Evolutionary conservation across 2,329 filamentous ascomycete genomes (phyloP).

Genomic region (Penicillium sp.): DNA sequence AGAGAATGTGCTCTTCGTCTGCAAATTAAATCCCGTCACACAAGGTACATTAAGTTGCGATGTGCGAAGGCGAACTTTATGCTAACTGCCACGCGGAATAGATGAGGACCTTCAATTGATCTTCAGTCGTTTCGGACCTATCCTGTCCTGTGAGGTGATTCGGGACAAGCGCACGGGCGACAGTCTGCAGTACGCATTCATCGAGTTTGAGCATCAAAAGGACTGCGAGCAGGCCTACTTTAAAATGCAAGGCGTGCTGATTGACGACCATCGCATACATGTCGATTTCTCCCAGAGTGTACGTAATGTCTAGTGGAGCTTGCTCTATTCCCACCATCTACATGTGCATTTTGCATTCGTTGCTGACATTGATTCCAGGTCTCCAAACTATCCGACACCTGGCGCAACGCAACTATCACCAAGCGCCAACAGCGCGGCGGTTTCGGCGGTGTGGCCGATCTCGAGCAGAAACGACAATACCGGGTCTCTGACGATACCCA

Average conservation of each 20-base stretch:
- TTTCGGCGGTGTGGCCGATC: constrained; percentile 83
- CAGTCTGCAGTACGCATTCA: constrained; percentile 95
- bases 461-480: constrained; percentile 92
- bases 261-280: constrained; percentile 96
- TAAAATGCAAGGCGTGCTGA: constrained; percentile 97
- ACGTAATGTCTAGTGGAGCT: constrained; percentile 36
- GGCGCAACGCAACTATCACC: constrained; percentile 81
- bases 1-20: constrained; percentile 96
- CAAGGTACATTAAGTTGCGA: constrained; percentile 51
- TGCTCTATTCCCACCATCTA: not conserved
- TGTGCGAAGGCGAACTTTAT: not conserved
- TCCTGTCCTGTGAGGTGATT: constrained; percentile 94
- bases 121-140: constrained; percentile 94
- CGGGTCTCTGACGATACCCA: constrained; percentile 61
- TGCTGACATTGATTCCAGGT: constrained; percentile 45
- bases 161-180: constrained; percentile 91
- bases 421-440: constrained; percentile 74
- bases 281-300: constrained; percentile 98
- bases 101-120: constrained; percentile 94
- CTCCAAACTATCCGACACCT: constrained; percentile 80
- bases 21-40: constrained; percentile 97
- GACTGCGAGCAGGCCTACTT: constrained; percentile 95
- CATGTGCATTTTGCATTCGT: no score
- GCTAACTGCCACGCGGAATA: constrained; percentile 19
- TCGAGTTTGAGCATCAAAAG: constrained; percentile 91